These are phyloP conservation scores for Candida frijolesensis DNA, from an alignment of 1,139 yeast genomes.

Conservation along the genomic window DNA sequence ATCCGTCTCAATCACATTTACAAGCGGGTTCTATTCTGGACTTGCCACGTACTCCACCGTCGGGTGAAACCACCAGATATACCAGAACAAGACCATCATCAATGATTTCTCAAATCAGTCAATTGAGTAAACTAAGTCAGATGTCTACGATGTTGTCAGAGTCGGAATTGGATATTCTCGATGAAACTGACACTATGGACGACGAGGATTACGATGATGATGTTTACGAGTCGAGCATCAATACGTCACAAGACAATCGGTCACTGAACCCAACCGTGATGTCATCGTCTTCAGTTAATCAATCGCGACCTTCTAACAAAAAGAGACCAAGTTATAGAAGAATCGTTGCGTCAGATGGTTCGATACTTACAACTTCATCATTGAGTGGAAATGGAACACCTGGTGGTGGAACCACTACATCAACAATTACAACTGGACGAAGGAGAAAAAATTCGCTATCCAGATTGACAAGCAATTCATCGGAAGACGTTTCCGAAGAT, in stretches of 20 bases:
- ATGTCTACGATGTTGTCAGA: constrained; percentile 53
- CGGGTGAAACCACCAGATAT: constrained; percentile 11
- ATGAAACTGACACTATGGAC: constrained; percentile 51
- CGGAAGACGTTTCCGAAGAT: constrained; percentile 33
- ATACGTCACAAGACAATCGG: constrained; percentile 27
- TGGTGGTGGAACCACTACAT: constrained; percentile 4
- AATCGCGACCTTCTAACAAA: constrained; percentile 11
- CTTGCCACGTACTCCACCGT: constrained; percentile 16
- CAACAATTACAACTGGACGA: constrained; percentile 12
- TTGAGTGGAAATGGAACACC: constrained; percentile 20
- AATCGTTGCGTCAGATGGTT: constrained; percentile 40
- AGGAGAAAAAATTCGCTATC: constrained; percentile 33
- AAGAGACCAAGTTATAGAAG: constrained; percentile 39
- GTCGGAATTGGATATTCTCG: constrained; percentile 43
- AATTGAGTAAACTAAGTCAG: constrained; percentile 57
- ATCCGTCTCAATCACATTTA: not conserved
- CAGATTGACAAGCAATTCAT: constrained; percentile 42
- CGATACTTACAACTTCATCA: constrained; percentile 37
- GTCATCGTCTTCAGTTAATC: not conserved
- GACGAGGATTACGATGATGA: constrained; percentile 44
- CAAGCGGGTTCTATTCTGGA: not conserved
- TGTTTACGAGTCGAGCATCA: constrained; percentile 35
- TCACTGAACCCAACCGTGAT: constrained; percentile 8
- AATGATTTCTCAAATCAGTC: constrained; percentile 64
- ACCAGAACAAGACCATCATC: constrained; percentile 60